A percentile compares a stretch with the other conserved stretches of the same genome.
These are phyloP conservation scores for Sugiyamaella grinbergsii DNA, from an alignment of 1,139 yeast genomes.

Conservation along the genomic window DNA sequence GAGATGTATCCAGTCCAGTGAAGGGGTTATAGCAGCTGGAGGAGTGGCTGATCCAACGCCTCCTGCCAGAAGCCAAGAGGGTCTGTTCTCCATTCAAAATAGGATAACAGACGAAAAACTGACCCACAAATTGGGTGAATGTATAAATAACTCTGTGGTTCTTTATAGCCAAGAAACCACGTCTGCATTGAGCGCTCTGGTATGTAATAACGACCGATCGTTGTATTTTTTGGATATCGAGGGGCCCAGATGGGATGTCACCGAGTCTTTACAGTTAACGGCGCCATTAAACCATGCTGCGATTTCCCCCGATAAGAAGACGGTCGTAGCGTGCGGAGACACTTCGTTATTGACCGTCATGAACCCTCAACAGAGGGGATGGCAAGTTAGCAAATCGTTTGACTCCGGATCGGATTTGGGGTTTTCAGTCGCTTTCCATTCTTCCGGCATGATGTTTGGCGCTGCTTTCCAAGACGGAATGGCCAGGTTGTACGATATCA, in stretches of 20 bases:
- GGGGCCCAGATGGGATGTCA: constrained; percentile 49
- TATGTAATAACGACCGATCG: constrained; percentile 80
- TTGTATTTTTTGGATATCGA: constrained; percentile 65
- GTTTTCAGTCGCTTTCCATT: constrained; percentile 77
- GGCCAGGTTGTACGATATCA: constrained; percentile 71
- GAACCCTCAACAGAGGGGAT: constrained; percentile 46
- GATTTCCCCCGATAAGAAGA: constrained; percentile 59
- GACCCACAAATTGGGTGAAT: constrained; percentile 68
- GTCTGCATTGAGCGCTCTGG: constrained; percentile 52
- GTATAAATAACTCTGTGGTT: constrained; percentile 82
- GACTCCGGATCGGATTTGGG: constrained; percentile 74
- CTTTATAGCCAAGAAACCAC: constrained; percentile 48
- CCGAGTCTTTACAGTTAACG: constrained; percentile 49
- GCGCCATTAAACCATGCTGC: constrained; percentile 62
- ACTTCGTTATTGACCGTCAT: constrained; percentile 53
- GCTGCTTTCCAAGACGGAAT: constrained; percentile 85
- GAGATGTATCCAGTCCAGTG: constrained; percentile 64
- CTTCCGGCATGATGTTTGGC: constrained; percentile 71
- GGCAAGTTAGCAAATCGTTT: constrained; percentile 43
- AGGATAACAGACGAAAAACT: constrained; percentile 50
- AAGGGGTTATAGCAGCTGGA: constrained; percentile 66
- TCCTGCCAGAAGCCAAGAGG: constrained; percentile 43
- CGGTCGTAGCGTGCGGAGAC: constrained; percentile 62
- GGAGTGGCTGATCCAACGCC: constrained; percentile 52
- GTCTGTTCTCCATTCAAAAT: constrained; percentile 61